phyloP scores from a whole-genome alignment of 768 basidiomycete genomes.

The Megacollybia marginata region DNA sequence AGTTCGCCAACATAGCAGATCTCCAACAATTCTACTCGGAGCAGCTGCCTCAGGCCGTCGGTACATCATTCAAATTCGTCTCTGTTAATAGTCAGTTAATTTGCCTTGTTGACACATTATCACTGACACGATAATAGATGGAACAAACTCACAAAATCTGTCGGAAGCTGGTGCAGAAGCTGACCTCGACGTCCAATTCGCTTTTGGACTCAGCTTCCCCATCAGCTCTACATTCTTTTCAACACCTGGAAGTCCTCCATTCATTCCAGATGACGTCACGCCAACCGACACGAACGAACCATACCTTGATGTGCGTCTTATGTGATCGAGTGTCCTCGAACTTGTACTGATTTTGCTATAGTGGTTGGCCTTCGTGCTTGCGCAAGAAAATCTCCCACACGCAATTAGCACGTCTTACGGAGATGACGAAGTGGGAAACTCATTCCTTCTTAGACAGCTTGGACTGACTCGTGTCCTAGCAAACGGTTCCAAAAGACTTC shows the following conservation, averaged over 20 bases:
- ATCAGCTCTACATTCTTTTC: slow-evolving; percentile 21
- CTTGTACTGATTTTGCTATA: slow-evolving; percentile 11
- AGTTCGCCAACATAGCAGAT: slow-evolving; percentile 53
- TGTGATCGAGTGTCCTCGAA: background rate
- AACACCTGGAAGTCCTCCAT: slow-evolving; percentile 4
- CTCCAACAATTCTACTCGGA: slow-evolving; percentile 23
- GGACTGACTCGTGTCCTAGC: background rate
- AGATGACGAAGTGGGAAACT: slow-evolving; percentile 55
- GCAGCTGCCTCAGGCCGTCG: background rate
- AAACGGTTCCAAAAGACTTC: slow-evolving; percentile 47
- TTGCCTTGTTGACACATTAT: background rate
- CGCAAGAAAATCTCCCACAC: slow-evolving; percentile 39
- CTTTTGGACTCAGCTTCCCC: slow-evolving; percentile 56
- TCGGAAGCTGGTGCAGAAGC: slow-evolving; percentile 54
- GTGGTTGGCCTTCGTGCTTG: slow-evolving; percentile 59
- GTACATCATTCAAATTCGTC: background rate
- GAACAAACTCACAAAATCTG: slow-evolving; percentile 11
- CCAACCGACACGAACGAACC: slow-evolving; percentile 42
- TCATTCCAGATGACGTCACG: slow-evolving; percentile 1
- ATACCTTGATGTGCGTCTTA: slow-evolving; percentile 29
- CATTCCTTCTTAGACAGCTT: background rate
- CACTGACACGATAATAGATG: background rate
- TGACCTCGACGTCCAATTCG: slow-evolving; percentile 61
- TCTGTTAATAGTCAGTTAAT: background rate
- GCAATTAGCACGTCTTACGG: slow-evolving; percentile 69